Percentiles rank a stretch among this genome's conserved stretches.
These are phyloP conservation scores for Sporisorium exsertum DNA, from an alignment of 1,284 basidiomycete species.

Conservation along the genomic window DNA sequence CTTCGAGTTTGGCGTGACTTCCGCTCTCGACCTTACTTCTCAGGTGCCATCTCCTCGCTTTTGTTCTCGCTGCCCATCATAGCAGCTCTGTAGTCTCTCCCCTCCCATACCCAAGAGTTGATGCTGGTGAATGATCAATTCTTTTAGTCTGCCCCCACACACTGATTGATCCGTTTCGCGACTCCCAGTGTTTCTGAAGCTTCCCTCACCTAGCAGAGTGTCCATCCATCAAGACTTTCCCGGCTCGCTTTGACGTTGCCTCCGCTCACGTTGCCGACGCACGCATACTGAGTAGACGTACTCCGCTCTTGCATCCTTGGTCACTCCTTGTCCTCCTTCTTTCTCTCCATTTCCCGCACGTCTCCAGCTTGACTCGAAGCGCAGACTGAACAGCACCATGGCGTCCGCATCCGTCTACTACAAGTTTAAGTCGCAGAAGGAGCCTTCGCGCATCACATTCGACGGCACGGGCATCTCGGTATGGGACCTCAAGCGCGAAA, in stretches of 20 bases:
- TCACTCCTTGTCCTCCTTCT: not conserved
- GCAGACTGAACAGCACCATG: slow-evolving; percentile 44
- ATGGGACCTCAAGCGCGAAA: slow-evolving; percentile 98
- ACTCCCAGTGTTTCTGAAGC: slow-evolving; percentile 23
- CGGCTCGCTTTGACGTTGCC: slow-evolving; percentile 3
- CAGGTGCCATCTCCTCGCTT: not conserved
- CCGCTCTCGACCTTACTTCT: not conserved
- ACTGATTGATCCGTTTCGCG: slow-evolving; percentile 38
- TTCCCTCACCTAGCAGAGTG: not conserved
- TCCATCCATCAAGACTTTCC: slow-evolving; percentile 10
- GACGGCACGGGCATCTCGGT: slow-evolving; percentile 98
- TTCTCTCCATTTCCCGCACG: not conserved
- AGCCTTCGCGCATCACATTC: slow-evolving; percentile 94
- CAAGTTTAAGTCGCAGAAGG: slow-evolving; percentile 94
- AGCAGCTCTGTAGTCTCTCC: slow-evolving; percentile 28
- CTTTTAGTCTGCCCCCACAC: slow-evolving; percentile 26
- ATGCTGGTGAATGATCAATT: slow-evolving; percentile 55
- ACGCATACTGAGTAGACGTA: slow-evolving; percentile 11
- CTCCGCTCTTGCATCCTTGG: slow-evolving; percentile 4
- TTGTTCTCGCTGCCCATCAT: slow-evolving; percentile 3
- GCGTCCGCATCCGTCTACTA: slow-evolving; percentile 82
- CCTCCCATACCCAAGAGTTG: slow-evolving; percentile 26
- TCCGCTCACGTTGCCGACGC: slow-evolving; percentile 2
- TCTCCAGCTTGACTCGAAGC: not conserved
- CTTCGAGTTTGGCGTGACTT: not conserved